Evolutionary conservation across 352 stramenopile species (phyloP).

Genomic region (Phytophthora pinifolia): DNA sequence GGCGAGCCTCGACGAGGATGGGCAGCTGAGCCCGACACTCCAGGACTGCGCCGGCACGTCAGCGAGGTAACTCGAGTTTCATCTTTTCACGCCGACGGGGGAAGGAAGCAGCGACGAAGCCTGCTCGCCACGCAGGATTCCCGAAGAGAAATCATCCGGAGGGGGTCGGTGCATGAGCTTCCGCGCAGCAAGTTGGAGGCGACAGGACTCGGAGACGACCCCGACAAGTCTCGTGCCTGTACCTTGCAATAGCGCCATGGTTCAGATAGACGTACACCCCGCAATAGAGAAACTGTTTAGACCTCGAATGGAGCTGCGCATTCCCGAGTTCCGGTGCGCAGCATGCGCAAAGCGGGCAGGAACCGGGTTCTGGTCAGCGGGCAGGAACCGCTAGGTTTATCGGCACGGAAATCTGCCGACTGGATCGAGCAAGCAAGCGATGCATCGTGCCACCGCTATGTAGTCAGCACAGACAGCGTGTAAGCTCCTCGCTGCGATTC

Average conservation of each 20-base stretch:
- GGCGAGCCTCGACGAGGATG: conserved; percentile 8
- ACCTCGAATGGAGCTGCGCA: background rate
- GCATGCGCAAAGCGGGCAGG: too few relatives aligned
- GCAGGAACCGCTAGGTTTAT: too few relatives aligned
- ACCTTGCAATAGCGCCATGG: conserved; percentile 5
- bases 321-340: conserved; percentile 1
- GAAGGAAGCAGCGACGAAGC: conserved; percentile 5
- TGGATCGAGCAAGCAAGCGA: too few relatives aligned
- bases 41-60: conserved; percentile 1
- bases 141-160: conserved; percentile 4
- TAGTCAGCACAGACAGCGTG: background rate
- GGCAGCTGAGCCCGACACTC: conserved; percentile 3
- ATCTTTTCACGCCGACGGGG: conserved; percentile 5
- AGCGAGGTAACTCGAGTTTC: conserved; percentile 19
- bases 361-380: too few relatives aligned
- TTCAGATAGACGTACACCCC: background rate
- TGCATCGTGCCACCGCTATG: too few relatives aligned
- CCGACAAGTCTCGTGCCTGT: conserved; percentile 15
- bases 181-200: conserved; percentile 1
- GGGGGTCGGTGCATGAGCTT: conserved; percentile 14
- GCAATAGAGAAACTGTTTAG: background rate
- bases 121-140: conserved; percentile 18
- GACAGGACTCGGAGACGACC: background rate
- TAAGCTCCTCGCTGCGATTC: background rate
- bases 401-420: too few relatives aligned